Conservation (phyloP, 495 filamentous ascomycete genomes). For the Penicillium argentinense region DNA sequence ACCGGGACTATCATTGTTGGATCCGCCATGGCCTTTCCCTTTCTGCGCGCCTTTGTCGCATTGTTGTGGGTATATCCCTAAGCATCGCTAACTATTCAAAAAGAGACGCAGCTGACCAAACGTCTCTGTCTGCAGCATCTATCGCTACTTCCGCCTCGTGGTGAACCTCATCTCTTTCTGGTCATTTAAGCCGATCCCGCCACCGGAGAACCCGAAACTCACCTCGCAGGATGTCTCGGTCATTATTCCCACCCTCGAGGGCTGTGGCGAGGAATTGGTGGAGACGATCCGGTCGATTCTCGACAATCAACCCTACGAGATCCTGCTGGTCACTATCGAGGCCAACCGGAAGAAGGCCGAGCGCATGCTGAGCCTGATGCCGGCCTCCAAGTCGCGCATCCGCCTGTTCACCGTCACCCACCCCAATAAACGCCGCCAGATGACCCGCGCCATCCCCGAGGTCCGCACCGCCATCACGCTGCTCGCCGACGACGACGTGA, state of each 20-base stretch:
- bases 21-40: conserved; percentile 44
- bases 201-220: conserved; percentile 61
- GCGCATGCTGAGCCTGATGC: conserved; percentile 53
- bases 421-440: conserved; percentile 82
- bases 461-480: conserved; percentile 73
- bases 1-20: background rate
- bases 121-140: too few species aligned
- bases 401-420: conserved; percentile 53
- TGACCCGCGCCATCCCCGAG: conserved; percentile 75
- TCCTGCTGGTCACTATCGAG: conserved; percentile 66
- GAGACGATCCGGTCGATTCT: conserved; percentile 62
- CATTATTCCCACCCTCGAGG: conserved; percentile 69
- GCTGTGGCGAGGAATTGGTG: conserved; percentile 56
- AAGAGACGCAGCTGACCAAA: conserved; percentile 14
- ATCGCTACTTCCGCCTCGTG: conserved; percentile 65
- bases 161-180: conserved; percentile 66
- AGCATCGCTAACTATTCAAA: too few species aligned
- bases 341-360: conserved; percentile 56
- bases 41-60: conserved; percentile 46
- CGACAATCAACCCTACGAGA: conserved; percentile 52
- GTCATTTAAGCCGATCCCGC: conserved; percentile 61
- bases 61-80: conserved; percentile 53
- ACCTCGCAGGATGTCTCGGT: conserved; percentile 72
- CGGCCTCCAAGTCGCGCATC: conserved; percentile 50
- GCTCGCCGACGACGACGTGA: conserved; percentile 86